A percentile compares a stretch with the other conserved stretches of the same genome.
Conservation (phyloP, 192 early-diverging fungal species). For the Gryganskiella cystojenkinii region DNA sequence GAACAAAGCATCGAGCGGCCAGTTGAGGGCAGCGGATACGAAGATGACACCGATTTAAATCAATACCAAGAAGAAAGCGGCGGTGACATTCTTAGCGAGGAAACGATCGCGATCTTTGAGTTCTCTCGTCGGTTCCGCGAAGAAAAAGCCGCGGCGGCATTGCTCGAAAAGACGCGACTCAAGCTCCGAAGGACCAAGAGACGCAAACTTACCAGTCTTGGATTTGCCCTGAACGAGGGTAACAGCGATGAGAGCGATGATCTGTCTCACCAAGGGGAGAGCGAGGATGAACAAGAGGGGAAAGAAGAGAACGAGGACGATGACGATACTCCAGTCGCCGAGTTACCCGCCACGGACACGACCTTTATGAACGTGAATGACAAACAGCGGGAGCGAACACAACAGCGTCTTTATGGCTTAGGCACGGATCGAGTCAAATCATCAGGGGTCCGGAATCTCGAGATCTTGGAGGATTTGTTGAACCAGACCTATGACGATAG, state of each 20-base stretch:
- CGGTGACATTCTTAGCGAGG: slow-evolving; percentile 11
- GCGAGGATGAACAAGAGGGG: background rate
- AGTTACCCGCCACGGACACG: slow-evolving; percentile 12
- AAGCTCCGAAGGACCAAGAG: slow-evolving; percentile 20
- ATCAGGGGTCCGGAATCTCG: background rate
- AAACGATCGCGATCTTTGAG: slow-evolving; percentile 47
- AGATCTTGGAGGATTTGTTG: slow-evolving; percentile 22
- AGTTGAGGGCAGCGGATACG: background rate
- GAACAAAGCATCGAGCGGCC: background rate
- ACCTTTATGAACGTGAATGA: slow-evolving; percentile 13
- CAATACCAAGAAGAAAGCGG: background rate
- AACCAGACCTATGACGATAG: slow-evolving; percentile 37
- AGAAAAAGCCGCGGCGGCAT: slow-evolving; percentile 22
- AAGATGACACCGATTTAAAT: background rate
- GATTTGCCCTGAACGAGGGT: slow-evolving; percentile 40
- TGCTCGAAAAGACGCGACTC: slow-evolving; percentile 4
- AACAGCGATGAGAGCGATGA: slow-evolving; percentile 19
- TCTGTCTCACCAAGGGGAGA: background rate
- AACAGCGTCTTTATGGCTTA: slow-evolving; percentile 18
- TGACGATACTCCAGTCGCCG: slow-evolving; percentile 1
- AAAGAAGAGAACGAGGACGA: background rate
- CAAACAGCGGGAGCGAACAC: background rate
- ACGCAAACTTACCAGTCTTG: slow-evolving; percentile 28
- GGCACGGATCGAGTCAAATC: background rate
- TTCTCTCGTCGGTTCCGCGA: slow-evolving; percentile 37